phyloP scores from a whole-genome alignment of 208 protist species.

The Leishmania braziliensis region DNA sequence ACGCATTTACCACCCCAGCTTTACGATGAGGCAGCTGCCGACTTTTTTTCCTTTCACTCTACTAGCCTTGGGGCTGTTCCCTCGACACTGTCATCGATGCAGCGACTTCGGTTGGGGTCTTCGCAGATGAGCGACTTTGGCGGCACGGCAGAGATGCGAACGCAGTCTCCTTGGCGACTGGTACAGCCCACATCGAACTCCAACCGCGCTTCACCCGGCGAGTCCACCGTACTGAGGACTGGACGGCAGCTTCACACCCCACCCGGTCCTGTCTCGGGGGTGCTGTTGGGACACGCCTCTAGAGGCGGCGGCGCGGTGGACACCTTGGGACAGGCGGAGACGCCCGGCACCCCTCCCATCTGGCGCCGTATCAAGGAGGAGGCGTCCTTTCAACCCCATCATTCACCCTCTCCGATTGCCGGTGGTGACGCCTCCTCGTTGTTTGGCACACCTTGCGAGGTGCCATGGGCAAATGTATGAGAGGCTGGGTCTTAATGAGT shows the following conservation, averaged over 20 bases:
- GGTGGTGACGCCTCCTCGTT: constrained; percentile 10
- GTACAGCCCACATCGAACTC: not conserved
- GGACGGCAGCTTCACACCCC: not conserved
- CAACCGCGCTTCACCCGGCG: not conserved
- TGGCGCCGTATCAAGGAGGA: constrained; percentile 32
- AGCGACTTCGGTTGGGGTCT: not conserved
- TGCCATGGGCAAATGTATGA: constrained; percentile 9
- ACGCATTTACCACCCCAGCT: constrained; percentile 18
- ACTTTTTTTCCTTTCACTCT: constrained; percentile 22
- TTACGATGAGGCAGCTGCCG: constrained; percentile 29
- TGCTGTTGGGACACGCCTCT: not conserved
- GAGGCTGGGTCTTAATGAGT: not conserved
- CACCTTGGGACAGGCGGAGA: not conserved
- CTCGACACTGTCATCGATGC: not conserved
- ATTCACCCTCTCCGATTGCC: constrained; percentile 13
- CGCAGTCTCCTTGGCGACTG: constrained; percentile 13
- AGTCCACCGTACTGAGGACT: not conserved
- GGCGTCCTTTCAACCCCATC: constrained; percentile 7
- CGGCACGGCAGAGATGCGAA: constrained; percentile 5
- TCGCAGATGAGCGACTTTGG: not conserved
- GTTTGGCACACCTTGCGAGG: constrained; percentile 26
- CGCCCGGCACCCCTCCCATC: constrained; percentile 12
- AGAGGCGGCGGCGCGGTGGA: not conserved
- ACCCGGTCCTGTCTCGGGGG: not conserved
- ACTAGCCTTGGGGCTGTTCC: not conserved